Evolutionary conservation across 2,329 filamentous ascomycete species (phyloP).

Genomic region (Westerdykella ornata): DNA sequence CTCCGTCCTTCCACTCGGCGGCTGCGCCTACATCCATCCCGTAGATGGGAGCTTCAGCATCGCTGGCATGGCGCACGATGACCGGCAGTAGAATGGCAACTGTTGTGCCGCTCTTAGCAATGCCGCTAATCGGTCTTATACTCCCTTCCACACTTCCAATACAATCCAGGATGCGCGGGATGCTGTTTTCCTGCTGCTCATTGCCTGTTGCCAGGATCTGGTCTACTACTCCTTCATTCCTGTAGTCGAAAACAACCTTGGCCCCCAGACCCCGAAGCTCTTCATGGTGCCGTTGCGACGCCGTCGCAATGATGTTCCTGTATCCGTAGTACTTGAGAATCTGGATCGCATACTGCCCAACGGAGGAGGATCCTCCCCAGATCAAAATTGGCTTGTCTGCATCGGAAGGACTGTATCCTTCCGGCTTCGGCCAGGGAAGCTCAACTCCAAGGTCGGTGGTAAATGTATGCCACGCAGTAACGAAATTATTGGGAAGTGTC

Average conservation of each 20-base stretch:
- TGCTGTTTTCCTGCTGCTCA: constrained; percentile 9
- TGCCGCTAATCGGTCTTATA: constrained; percentile 39
- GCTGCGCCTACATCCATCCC: constrained; percentile 47
- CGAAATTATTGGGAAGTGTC: constrained; percentile 51
- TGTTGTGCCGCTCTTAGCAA: constrained; percentile 46
- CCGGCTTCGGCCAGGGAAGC: constrained; percentile 52
- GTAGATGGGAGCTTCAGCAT: constrained; percentile 47
- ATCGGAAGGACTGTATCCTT: constrained; percentile 30
- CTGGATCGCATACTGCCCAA: constrained; percentile 41
- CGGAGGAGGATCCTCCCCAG: constrained; percentile 42
- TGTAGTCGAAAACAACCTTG: constrained; percentile 38
- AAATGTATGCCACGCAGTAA: constrained; percentile 54
- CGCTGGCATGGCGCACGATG: constrained; percentile 49
- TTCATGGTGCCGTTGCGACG: constrained; percentile 35
- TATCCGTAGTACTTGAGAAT: constrained; percentile 39
- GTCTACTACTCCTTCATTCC: constrained; percentile 22
- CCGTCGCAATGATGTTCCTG: constrained; percentile 35
- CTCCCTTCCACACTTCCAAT: constrained; percentile 29
- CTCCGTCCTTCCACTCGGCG: constrained; percentile 49
- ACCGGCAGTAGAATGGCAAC: constrained; percentile 57
- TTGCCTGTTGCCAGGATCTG: constrained; percentile 19
- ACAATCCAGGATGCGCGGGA: constrained; percentile 27
- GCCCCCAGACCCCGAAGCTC: constrained; percentile 37
- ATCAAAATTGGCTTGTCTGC: constrained; percentile 36
- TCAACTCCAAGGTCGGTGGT: constrained; percentile 48